Percentiles rank a stretch among this genome's conserved stretches.
phyloP scores from a whole-genome alignment of 2,329 filamentous ascomycete species.

The Graphilbum ipis-grandicollis region DNA sequence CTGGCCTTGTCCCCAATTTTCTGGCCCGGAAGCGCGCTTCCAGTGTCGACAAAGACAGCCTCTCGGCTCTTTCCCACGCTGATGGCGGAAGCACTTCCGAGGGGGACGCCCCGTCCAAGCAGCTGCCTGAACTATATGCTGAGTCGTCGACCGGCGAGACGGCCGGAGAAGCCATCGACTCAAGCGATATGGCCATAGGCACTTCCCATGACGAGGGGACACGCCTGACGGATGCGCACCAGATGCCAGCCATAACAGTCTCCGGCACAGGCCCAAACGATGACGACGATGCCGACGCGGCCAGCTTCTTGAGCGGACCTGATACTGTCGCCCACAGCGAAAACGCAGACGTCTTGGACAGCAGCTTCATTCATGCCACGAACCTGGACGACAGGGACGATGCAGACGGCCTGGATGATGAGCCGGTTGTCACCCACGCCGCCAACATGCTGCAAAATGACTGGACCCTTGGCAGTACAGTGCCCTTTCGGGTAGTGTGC shows the following conservation, averaged over 20 bases:
- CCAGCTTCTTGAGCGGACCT: too few relatives aligned
- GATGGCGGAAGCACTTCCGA: not conserved
- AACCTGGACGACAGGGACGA: not conserved
- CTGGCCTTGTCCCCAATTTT: slow-evolving; percentile 3
- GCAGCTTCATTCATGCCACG: too few relatives aligned
- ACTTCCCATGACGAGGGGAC: too few relatives aligned
- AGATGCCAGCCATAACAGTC: too few relatives aligned
- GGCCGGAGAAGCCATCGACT: not conserved
- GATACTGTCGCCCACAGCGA: too few relatives aligned
- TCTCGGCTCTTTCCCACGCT: not conserved
- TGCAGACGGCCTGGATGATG: slow-evolving; percentile 17
- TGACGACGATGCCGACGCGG: too few relatives aligned
- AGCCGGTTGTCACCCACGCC: slow-evolving; percentile 68
- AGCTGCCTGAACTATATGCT: slow-evolving; percentile 3
- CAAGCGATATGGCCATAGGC: too few relatives aligned
- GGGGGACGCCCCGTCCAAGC: not conserved
- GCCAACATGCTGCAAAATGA: slow-evolving; percentile 15
- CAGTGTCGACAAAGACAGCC: slow-evolving; percentile 16
- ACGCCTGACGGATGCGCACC: too few relatives aligned
- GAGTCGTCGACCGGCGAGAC: not conserved
- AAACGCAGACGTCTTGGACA: too few relatives aligned
- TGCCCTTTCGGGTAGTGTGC: slow-evolving; percentile 77
- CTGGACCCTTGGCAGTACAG: slow-evolving; percentile 71
- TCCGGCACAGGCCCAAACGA: too few relatives aligned
- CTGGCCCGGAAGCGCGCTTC: slow-evolving; percentile 22